These are phyloP conservation scores for Fagus sylvatica DNA, from an alignment of 306 rosid species.

Conservation along the genomic window DNA sequence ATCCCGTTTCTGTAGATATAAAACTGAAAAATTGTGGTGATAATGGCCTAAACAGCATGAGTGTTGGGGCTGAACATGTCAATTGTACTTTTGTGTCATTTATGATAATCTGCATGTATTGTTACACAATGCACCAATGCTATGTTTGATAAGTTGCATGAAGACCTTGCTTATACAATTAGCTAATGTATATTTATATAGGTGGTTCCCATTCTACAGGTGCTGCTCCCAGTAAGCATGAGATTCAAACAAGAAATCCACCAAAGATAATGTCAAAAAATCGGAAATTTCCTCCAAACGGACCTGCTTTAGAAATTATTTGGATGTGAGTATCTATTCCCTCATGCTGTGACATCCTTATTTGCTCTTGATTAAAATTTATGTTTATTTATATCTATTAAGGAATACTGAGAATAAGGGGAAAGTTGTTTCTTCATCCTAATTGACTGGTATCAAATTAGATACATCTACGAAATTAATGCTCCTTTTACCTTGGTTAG, in stretches of 20 bases:
- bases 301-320: background rate
- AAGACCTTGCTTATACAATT: no score
- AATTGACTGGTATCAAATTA: no score
- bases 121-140: background rate
- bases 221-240: background rate
- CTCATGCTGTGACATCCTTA: background rate
- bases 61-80: background rate
- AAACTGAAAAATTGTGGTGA: background rate
- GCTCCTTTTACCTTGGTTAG: no score
- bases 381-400: background rate
- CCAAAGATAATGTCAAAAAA: background rate
- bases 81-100: background rate
- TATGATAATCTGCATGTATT: background rate
- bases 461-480: no score
- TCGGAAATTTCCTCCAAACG: conserved; percentile 1
- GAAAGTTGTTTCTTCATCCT: background rate
- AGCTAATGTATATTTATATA: background rate
- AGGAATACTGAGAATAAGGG: background rate
- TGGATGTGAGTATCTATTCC: background rate
- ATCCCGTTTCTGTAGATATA: background rate
- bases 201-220: background rate
- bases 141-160: background rate
- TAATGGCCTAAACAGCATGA: background rate
- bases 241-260: background rate
- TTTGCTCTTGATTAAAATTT: background rate